A percentile compares a stretch with the other conserved stretches of the same genome.
phyloP scores from a whole-genome alignment of 192 early-diverging fungal genomes.

The Spizellomyces sp. region DNA sequence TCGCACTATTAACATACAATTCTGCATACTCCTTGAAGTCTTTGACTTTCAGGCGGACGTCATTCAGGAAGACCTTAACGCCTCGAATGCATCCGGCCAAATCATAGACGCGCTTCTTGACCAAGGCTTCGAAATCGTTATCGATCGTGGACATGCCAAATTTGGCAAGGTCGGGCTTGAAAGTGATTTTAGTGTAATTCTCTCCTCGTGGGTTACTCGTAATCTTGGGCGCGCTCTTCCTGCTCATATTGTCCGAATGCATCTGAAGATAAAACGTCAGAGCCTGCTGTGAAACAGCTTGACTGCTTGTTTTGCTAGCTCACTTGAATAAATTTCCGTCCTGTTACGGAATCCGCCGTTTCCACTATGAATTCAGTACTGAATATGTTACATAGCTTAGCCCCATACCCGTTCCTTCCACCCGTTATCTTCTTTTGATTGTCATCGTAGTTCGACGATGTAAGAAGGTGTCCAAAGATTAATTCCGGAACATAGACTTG shows the following conservation, averaged over 20 bases:
- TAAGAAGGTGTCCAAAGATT: constrained; percentile 96
- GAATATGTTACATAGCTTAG: constrained; percentile 97
- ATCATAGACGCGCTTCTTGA: constrained; percentile 93
- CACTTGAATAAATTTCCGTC: constrained; percentile 80
- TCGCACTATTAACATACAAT: constrained; percentile 60
- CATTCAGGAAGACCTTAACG: constrained; percentile 88
- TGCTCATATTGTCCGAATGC: constrained; percentile 89
- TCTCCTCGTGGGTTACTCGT: constrained; percentile 64
- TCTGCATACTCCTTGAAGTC: constrained; percentile 90
- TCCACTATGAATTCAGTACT: constrained; percentile 92
- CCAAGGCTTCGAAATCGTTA: constrained; percentile 81
- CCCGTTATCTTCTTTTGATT: constrained; percentile 92
- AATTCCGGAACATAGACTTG: constrained; percentile 93
- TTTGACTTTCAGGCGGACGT: constrained; percentile 77
- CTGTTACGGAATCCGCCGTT: constrained; percentile 74
- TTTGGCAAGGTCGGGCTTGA: constrained; percentile 89
- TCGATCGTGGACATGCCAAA: constrained; percentile 89
- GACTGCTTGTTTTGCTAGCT: background rate
- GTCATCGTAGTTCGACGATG: constrained; percentile 97
- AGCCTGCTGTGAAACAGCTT: constrained; percentile 1
- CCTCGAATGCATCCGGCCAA: constrained; percentile 83
- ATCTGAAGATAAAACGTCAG: constrained; percentile 31
- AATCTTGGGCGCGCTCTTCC: constrained; percentile 75
- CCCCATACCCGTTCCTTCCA: constrained; percentile 87
- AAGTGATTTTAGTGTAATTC: constrained; percentile 91